A percentile compares a stretch with the other conserved stretches of the same genome.
These are phyloP conservation scores for Adansonia gregorii DNA, from an alignment of 441 rosid species.

Conservation along the genomic window DNA sequence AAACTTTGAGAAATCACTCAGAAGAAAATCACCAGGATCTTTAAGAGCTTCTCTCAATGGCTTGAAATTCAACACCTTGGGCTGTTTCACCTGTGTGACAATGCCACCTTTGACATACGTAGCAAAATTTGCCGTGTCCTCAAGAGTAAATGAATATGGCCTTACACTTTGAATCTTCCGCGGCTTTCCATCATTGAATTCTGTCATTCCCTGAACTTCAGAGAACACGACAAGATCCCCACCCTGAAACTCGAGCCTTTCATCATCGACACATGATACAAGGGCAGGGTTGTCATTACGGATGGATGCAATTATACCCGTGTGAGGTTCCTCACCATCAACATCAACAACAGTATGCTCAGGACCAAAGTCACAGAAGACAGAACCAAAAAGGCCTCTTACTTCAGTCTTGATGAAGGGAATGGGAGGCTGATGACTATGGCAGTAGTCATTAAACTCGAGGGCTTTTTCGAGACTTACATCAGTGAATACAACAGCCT, in stretches of 20 bases:
- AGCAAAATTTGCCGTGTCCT: constrained; percentile 68
- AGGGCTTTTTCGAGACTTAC: constrained; percentile 64
- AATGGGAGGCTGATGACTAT: constrained; percentile 76
- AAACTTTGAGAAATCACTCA: constrained; percentile 91
- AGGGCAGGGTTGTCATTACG: constrained; percentile 85
- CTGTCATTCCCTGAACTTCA: constrained; percentile 89
- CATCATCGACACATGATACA: constrained; percentile 91
- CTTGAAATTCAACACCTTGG: constrained; percentile 84
- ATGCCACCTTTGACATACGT: constrained; percentile 86
- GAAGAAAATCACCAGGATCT: constrained; percentile 92
- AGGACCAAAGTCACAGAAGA: constrained; percentile 96
- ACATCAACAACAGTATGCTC: constrained; percentile 83
- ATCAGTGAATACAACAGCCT: constrained; percentile 91
- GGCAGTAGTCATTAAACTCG: constrained; percentile 86
- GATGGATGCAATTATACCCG: constrained; percentile 91
- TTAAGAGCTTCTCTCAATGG: constrained; percentile 77
- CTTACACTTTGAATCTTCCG: constrained; percentile 79
- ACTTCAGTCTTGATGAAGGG: constrained; percentile 92
- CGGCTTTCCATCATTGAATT: constrained; percentile 87
- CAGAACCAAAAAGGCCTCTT: constrained; percentile 87
- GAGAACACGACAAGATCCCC: constrained; percentile 94
- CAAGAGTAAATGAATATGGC: constrained; percentile 79
- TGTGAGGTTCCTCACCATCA: constrained; percentile 91
- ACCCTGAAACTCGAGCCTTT: constrained; percentile 93
- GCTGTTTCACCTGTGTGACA: constrained; percentile 88